These are phyloP conservation scores for Cornus kousa DNA, from an alignment of 148 eudicot species.

Conservation along the genomic window DNA sequence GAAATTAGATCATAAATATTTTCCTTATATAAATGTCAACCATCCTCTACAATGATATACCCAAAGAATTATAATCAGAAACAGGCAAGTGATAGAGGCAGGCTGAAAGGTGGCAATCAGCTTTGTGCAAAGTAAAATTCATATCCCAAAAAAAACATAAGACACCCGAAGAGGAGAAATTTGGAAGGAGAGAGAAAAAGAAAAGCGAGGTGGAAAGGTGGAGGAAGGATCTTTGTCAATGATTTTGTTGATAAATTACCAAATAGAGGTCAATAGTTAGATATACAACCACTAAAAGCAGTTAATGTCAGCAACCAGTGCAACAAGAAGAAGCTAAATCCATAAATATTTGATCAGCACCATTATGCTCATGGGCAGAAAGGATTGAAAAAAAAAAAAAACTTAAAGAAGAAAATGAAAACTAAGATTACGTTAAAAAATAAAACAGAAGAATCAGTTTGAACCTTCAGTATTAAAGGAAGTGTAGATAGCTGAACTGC, in stretches of 20 bases:
- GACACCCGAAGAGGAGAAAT: too few species aligned
- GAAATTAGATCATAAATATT: neutral
- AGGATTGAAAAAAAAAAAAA: neutral
- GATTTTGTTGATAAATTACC: neutral
- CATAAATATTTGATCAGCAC: neutral
- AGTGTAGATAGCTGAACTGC: conserved; percentile 84
- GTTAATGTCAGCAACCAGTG: neutral
- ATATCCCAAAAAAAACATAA: too few species aligned
- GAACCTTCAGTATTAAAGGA: conserved; percentile 87
- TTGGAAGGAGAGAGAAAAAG: too few species aligned
- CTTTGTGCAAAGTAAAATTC: too few species aligned
- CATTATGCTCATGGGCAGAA: neutral
- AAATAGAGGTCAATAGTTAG: too few species aligned
- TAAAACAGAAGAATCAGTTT: conserved; percentile 11
- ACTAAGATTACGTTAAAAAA: neutral
- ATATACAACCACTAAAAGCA: neutral
- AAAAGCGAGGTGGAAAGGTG: neutral
- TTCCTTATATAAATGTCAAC: too few species aligned
- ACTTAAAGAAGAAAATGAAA: neutral
- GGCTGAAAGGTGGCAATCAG: neutral
- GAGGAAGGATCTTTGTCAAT: neutral
- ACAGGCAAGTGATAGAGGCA: neutral
- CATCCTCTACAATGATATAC: neutral
- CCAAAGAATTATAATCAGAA: neutral
- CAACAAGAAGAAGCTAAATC: neutral